Percentiles rank a stretch among this genome's conserved stretches.
Evolutionary conservation across 1,284 basidiomycete genomes (phyloP).

Genomic region (Amylostereum areolatum): DNA sequence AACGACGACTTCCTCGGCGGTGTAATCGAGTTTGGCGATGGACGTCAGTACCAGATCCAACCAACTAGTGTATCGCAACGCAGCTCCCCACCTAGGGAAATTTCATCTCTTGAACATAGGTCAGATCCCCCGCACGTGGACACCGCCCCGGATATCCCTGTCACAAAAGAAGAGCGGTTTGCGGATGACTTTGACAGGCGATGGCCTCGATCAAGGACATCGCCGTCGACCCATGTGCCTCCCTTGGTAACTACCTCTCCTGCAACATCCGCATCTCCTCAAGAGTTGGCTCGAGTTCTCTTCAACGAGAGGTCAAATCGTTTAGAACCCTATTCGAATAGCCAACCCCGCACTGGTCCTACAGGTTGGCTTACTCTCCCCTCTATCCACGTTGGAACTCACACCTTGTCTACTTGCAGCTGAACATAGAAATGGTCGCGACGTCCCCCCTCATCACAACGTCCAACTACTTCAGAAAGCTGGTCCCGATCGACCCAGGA

Average conservation of each 20-base stretch:
- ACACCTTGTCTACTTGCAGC: slow-evolving; percentile 15
- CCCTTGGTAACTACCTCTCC: slow-evolving; percentile 23
- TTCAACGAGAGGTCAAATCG: slow-evolving; percentile 89
- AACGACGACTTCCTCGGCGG: slow-evolving; percentile 86
- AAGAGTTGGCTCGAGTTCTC: slow-evolving; percentile 58
- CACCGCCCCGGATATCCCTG: slow-evolving; percentile 27
- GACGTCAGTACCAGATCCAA: slow-evolving; percentile 79
- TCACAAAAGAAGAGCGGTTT: slow-evolving; percentile 75
- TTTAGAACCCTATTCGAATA: slow-evolving; percentile 65
- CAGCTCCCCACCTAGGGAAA: too few relatives aligned
- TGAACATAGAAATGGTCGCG: slow-evolving; percentile 40
- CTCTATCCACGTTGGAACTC: slow-evolving; percentile 23
- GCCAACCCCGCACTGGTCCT: slow-evolving; percentile 28
- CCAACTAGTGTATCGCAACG: slow-evolving; percentile 31
- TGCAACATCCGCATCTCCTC: slow-evolving; percentile 40
- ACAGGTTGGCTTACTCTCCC: slow-evolving; percentile 25
- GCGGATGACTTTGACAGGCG: slow-evolving; percentile 89
- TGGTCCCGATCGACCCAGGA: slow-evolving; percentile 8
- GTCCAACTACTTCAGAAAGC: slow-evolving; percentile 49
- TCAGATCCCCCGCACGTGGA: background rate
- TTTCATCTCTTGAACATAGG: too few relatives aligned
- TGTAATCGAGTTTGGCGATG: slow-evolving; percentile 91
- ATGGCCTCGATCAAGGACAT: slow-evolving; percentile 69
- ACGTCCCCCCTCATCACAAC: slow-evolving; percentile 35
- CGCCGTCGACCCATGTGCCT: slow-evolving; percentile 29